Base-by-base conservation (phyloP, 192 early-diverging fungal species). In the Entomortierella beljakovae region DNA sequence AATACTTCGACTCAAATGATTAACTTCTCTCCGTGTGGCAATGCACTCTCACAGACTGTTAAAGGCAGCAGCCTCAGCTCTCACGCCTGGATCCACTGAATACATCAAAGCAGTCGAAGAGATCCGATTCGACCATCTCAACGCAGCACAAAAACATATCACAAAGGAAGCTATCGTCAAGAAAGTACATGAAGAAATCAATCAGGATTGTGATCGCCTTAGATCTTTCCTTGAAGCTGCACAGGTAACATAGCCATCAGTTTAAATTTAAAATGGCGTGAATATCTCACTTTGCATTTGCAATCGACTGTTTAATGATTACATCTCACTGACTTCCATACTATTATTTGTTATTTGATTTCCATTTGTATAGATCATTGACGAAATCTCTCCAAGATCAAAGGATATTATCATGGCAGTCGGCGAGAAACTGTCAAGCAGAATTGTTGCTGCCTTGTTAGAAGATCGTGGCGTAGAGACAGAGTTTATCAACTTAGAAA, bases 311-410 rank as follows among this genome's bases (percentile, higher is more conserved):
- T n/a, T n/a, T n/a, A 37, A 50, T 26, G 16, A 56, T 33, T 40
- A 3, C 15, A 88, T 49, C 33, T 38, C 18, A 25, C 25, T 25
- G n/a, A 25, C n/a, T n/a, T n/a, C n/a, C n/a, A n/a, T n/a, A n/a
- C n/a, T n/a, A n/a, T n/a, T n/a, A n/a, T n/a, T 15, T 42, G n/a
- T 5, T 18, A 40, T 23, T 33, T 20, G 35, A 32, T 51, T 6
- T 33, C 35, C 26, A 26, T 32, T 29, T 28, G 13, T 34, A n/a
- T 51, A 83, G 70, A 90, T 96, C 61, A 97, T 99, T 75, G 93
- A 95, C 59, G 98, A 99, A 76, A 94, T 99, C 10, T 97, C 97
- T 26, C 96, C 98, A 64, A 91, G 94, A 71, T 98, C 97, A 34
- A 86, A 91, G 62, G 98, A 99, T 82, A 91, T 96, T 64, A 97